These are phyloP conservation scores for Brassica hybrid DNA, from an alignment of 441 rosid genomes.

Conservation along the genomic window DNA sequence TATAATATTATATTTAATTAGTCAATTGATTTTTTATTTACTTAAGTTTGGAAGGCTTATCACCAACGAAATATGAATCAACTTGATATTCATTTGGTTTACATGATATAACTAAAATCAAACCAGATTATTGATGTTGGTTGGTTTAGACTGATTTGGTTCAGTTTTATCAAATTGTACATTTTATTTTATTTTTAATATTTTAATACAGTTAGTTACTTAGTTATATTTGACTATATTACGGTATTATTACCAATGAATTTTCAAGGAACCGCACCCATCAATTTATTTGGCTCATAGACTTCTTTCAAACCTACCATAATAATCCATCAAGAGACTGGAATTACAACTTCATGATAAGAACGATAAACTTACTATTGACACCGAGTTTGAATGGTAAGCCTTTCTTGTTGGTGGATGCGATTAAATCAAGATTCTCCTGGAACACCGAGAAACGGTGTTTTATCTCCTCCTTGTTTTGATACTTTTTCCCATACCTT, in stretches of 20 bases:
- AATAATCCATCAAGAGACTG: background rate
- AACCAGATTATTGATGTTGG: background rate
- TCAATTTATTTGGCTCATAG: background rate
- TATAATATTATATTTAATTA: conserved; percentile 7
- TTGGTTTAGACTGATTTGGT: background rate
- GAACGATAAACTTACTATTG: conserved; percentile 56
- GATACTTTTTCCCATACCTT: conserved; percentile 77
- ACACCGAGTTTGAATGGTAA: conserved; percentile 71
- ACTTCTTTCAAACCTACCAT: background rate
- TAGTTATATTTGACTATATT: no score
- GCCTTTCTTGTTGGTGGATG: conserved; percentile 69
- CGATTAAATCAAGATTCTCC: conserved; percentile 72
- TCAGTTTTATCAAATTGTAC: background rate
- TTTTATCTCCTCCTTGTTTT: conserved; percentile 70
- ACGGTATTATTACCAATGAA: background rate
- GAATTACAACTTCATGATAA: background rate
- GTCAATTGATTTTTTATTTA: background rate
- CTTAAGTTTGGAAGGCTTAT: background rate
- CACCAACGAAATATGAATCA: background rate
- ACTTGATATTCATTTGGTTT: background rate
- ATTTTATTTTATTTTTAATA: no score
- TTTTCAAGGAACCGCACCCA: background rate
- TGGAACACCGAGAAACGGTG: conserved; percentile 75
- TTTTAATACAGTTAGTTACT: no score
- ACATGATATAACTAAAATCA: background rate